Evolutionary conservation across 345 rosid species (phyloP), one percentile per base, ranked within the genome.

Genomic region (Sapria himalayana): DNA sequence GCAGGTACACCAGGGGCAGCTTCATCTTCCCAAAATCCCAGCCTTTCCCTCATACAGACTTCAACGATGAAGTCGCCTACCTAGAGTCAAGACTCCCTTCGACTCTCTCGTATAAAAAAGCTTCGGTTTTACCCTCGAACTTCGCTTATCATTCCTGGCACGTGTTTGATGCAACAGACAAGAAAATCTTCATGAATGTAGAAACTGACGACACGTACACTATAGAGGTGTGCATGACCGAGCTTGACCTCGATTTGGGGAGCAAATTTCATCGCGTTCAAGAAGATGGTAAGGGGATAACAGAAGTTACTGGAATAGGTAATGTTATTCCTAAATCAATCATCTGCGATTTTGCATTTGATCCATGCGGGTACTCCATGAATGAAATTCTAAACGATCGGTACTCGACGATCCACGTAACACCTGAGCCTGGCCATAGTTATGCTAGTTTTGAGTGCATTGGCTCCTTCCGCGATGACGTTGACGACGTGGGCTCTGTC

Each of bases 301-400:
- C 98, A 0, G 61, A 64, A 29, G 49, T 71, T 27, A 82, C 93
- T 10, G 84, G 93, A 3, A 77, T 82, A 11, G 59, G 55, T 0
- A 60, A 46, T 16, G 77, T 82, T 32, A 89, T 72, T 41, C 81
- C 81, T 1, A 58, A 59, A 15, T 68, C 98, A 0, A 64, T 67
- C 24, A 52, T 89, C 1, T 77, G 99, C 25, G 99, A 91, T 29
- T 91, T 79, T 18, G 99, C 74, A 3, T 91, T 91, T 40, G 95
- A 91, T 37, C 99, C 99, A 0, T 91, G 99, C 32, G 99, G 99
- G 0, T 91, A 91, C 64, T 91, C 99, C 10, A 91, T 91, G 99
- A 91, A 91, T 9, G 92, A 93, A 44, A 69, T 91, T 23, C 81
- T 76, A 37, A 67, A 74, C 0, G 79, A 79, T n/a, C 73, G 92